Conservation (phyloP, 306 rosid genomes). For the Trifolium repens region DNA sequence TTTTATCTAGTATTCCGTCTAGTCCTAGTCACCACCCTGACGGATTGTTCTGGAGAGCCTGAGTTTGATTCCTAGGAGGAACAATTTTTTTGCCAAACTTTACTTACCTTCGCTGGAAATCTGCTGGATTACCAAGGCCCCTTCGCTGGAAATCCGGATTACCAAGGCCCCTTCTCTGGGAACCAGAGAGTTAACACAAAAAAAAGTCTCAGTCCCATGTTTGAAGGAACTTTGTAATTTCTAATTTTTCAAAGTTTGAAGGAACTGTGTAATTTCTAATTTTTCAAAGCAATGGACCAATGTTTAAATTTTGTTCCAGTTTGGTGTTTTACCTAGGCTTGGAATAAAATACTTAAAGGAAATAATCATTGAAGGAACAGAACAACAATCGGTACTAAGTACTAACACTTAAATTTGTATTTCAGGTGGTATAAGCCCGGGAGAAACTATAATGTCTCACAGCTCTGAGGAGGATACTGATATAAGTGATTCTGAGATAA, state of each 20-base stretch:
- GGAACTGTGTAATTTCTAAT: neutral
- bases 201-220: neutral
- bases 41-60: no score
- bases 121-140: no score
- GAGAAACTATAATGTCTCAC: slow-evolving; percentile 54
- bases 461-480: slow-evolving; percentile 72
- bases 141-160: no score
- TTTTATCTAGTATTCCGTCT: neutral
- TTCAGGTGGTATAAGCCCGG: slow-evolving; percentile 45
- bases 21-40: neutral
- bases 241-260: neutral
- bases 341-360: neutral
- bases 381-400: neutral
- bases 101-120: no score
- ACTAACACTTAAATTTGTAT: slow-evolving; percentile 20
- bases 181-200: no score
- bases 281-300: slow-evolving; percentile 20
- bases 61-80: no score
- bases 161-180: no score
- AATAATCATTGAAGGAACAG: neutral
- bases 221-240: neutral
- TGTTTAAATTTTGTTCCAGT: neutral
- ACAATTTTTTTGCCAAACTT: no score
- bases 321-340: neutral
- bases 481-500: slow-evolving; percentile 77